Evolutionary conservation across 495 filamentous ascomycete genomes (phyloP), one percentile per base, ranked within the genome.

Genomic region (Viridothelium virens): DNA sequence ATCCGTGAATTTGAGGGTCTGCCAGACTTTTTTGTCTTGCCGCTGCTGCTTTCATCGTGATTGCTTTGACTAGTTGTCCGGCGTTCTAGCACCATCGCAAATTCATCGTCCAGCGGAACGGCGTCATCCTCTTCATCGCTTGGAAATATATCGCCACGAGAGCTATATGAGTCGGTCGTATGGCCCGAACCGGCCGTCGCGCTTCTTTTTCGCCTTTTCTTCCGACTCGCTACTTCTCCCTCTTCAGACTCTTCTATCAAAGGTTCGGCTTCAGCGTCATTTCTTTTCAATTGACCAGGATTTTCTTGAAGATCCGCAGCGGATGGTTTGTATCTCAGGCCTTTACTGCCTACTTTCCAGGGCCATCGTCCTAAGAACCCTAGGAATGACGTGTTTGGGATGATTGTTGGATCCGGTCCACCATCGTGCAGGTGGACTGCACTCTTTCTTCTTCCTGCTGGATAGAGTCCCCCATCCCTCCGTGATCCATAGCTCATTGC

Each of bases 61-160:
- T 7, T 77, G 83, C 0, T 56, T 12, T n/a, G 53, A 61, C 65
- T 63, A 5, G 87, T 90, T 37, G 81, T 83, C 38, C 86, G 81
- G 47, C 87, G 82, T 38, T 87, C 87, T 37, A 96, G 77, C 1
- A 85, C 83, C 77, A 96, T 85, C 1, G 90, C 86, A 70, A 97
- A 96, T 71, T 97, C 94, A 76, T 97, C 94, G 70, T 92, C 90
- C 63, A 98, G 78, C 1, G 94, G 92, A 34, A 97, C 85, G 1
- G 94, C 94, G 80, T 98, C 91, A 59, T 85, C 88, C 56, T 97
- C 94, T 62, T 87, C 89, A 67, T 96, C 92, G 70, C 93, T 97
- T 1, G 91, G 91, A 69, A 96, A 92, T 31, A 99, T 79, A 76
- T 99, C 94, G 0, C 91, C 92, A 62, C 95, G 83, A n/a, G 92